These are phyloP conservation scores for Tulasnella sp. DNA, from an alignment of 768 basidiomycete genomes.

Conservation along the genomic window DNA sequence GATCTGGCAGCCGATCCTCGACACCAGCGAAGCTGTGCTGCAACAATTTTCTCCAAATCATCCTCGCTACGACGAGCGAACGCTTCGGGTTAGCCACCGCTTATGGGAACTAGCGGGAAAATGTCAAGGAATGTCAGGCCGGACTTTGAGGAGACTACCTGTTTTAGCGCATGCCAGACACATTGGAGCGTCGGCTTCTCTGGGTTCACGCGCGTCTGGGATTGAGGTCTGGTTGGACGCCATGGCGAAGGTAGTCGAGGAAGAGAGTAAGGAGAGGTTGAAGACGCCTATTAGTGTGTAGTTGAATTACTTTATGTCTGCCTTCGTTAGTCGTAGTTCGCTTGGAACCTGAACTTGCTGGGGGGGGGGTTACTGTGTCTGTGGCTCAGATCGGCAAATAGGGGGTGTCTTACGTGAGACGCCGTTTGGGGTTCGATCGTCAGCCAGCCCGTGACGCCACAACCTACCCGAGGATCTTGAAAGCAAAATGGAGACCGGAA, in stretches of 20 bases:
- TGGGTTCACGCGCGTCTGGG: slow-evolving; percentile 29
- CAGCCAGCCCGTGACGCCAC: neutral
- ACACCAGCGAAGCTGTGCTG: neutral
- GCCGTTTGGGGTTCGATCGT: neutral
- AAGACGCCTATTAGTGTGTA: neutral
- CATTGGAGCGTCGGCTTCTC: slow-evolving; percentile 39
- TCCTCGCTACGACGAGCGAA: slow-evolving; percentile 37
- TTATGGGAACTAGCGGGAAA: slow-evolving; percentile 65
- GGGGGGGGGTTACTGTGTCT: no score
- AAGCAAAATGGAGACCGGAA: neutral
- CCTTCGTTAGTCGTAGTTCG: neutral
- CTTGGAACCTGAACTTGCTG: neutral
- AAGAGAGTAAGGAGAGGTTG: slow-evolving; percentile 25
- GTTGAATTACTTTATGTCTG: neutral
- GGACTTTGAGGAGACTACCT: slow-evolving; percentile 86
- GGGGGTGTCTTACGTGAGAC: neutral
- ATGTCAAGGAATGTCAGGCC: slow-evolving; percentile 88
- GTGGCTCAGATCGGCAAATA: neutral
- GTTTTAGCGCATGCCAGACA: slow-evolving; percentile 86
- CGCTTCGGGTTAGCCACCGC: slow-evolving; percentile 52
- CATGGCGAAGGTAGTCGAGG: slow-evolving; percentile 70
- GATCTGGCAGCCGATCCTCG: neutral
- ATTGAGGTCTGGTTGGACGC: slow-evolving; percentile 78
- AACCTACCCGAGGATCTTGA: neutral
- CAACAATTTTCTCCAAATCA: neutral